These are phyloP conservation scores for Suhomyces choctaworum DNA, from an alignment of 1,139 yeast species.

Conservation along the genomic window DNA sequence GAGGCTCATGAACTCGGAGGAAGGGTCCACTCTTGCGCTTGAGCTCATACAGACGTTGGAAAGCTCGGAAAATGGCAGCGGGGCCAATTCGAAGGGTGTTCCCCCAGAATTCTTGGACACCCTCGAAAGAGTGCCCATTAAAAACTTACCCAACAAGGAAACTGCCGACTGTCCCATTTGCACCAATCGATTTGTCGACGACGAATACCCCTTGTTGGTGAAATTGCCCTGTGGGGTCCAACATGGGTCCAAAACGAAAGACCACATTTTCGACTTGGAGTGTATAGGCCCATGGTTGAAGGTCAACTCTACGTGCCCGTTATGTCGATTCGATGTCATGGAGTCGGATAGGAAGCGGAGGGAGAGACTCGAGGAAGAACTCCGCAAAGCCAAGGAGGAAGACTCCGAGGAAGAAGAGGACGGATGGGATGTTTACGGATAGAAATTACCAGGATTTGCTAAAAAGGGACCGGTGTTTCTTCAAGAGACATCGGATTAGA, in stretches of 20 bases:
- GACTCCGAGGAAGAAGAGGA: slow-evolving; percentile 63
- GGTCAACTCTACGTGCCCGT: slow-evolving; percentile 79
- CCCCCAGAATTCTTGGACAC: slow-evolving; percentile 70
- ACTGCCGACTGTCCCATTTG: slow-evolving; percentile 78
- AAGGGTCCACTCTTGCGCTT: slow-evolving; percentile 33
- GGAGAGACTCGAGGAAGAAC: slow-evolving; percentile 40
- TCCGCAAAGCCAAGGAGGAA: slow-evolving; percentile 49
- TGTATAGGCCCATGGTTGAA: slow-evolving; percentile 90
- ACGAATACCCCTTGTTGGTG: slow-evolving; percentile 78
- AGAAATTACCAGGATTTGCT: not conserved
- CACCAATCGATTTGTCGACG: slow-evolving; percentile 68
- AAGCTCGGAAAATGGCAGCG: slow-evolving; percentile 11
- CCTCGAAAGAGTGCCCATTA: slow-evolving; percentile 65
- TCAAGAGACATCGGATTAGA: too few species aligned
- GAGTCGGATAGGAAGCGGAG: slow-evolving; percentile 43
- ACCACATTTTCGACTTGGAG: slow-evolving; percentile 82
- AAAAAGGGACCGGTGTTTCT: not conserved
- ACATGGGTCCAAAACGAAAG: slow-evolving; percentile 25
- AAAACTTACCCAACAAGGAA: slow-evolving; percentile 52
- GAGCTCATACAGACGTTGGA: slow-evolving; percentile 30
- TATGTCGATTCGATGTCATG: slow-evolving; percentile 75
- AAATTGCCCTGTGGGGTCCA: slow-evolving; percentile 67
- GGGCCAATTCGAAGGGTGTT: slow-evolving; percentile 49
- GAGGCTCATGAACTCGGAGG: slow-evolving; percentile 31
- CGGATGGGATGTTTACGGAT: slow-evolving; percentile 80